A percentile compares a stretch with the other conserved stretches of the same genome.
Conservation (phyloP, 495 filamentous ascomycete species). For the Aspergillus haitiensis region DNA sequence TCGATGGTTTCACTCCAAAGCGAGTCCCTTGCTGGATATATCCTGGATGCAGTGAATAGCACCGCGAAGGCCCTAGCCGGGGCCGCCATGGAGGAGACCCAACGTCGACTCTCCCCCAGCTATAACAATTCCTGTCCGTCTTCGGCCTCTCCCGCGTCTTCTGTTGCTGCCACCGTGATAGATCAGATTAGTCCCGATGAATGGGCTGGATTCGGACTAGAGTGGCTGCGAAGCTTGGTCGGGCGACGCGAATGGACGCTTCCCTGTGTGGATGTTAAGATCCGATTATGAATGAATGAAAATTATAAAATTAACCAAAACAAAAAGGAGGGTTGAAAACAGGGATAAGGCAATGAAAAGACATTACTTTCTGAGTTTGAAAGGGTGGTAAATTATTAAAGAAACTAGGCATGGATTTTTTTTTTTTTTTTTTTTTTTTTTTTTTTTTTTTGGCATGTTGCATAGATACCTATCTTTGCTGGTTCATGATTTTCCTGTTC, state of each 20-base stretch:
- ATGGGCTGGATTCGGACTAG: conserved; percentile 79
- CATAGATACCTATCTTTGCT: neutral
- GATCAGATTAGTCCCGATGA: conserved; percentile 37
- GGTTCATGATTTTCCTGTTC: neutral
- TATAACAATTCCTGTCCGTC: conserved; percentile 3
- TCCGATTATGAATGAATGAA: conserved; percentile 56
- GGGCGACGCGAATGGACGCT: conserved; percentile 78
- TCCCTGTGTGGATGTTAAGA: conserved; percentile 78
- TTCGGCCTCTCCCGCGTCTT: neutral
- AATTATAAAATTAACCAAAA: no score
- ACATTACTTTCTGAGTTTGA: neutral
- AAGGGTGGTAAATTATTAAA: neutral
- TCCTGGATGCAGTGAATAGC: conserved; percentile 64
- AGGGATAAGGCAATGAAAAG: no score
- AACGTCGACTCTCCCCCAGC: conserved; percentile 45
- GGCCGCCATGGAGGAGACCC: conserved; percentile 63
- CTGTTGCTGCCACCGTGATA: conserved; percentile 12
- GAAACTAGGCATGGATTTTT: neutral
- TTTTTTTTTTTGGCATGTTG: conserved; percentile 12
- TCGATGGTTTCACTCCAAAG: conserved; percentile 23
- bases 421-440: neutral
- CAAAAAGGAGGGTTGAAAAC: no score
- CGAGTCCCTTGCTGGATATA: conserved; percentile 48
- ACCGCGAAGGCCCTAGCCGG: conserved; percentile 66
- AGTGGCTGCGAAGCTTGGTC: conserved; percentile 76